Evolutionary conservation across 2,329 filamentous ascomycete genomes (phyloP), one percentile per base, ranked within the genome.

Genomic region (Boeremia lycopersici): DNA sequence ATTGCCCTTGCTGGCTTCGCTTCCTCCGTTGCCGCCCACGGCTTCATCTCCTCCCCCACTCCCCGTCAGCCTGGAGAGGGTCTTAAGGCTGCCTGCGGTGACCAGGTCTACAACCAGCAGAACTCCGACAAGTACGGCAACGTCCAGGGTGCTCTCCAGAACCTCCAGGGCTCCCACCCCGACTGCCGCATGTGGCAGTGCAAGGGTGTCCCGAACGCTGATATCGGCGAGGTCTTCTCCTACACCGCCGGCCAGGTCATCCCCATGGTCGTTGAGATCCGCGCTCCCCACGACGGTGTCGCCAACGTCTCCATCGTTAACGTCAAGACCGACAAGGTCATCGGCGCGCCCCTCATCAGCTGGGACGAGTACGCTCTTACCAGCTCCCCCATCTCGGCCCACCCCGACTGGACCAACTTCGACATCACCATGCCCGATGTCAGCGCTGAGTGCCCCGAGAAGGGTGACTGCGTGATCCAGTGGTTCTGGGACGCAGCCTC

Each of bases 241-340:
- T 86, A 79, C 76, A 80, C 76, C 15, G 69, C 78, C n/a, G 81
- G 81, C 56, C 72, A 83, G 68, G 70, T 69, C 31, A 73, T 84
- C 28, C 62, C 72, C 28, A 74, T 83, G 60, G 72, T 60, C 30
- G 77, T 82, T 62, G 75, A 79, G 56, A 78, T 83, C 66, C 74
- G 73, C 34, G 81, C 81, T 35, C 82, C 82, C 23, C 83, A 86
- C 73, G 80, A 79, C 12, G 83, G 83, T 54, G 69, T 71, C 11
- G 82, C 82, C 63, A 87, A 87, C 69, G 82, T 87, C 34, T 84
- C 81, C 15, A 78, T 87, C 44, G 79, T 88, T 61, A 77, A 82
- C 64, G 82, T 80, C 10, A 74, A 76, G 33, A 79, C 78, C 60
- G 81, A 85, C 74, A 75, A 69, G 25, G 70, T 84, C 56, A 77